Base-by-base conservation (phyloP, 2,329 filamentous ascomycete species). In the Paraconiothyrium brasiliense region DNA sequence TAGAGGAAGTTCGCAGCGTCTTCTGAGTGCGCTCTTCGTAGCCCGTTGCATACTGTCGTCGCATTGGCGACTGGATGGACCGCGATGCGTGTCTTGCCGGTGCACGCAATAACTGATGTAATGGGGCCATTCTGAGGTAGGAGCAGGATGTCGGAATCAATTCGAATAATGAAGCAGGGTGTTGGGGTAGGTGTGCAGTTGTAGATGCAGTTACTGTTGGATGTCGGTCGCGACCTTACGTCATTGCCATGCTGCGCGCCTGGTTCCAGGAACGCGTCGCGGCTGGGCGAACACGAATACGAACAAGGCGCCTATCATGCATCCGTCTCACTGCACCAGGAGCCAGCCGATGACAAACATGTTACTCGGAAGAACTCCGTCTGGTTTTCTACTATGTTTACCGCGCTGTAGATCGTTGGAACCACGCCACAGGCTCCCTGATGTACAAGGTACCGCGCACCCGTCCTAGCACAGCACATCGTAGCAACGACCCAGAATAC, bases 1-100 rank as follows among this genome's bases (percentile, higher is more conserved):
- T 55, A 43, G 66, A 69, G 2, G 67, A 69, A 32, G 51, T 57
- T 32, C 68, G 65, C 24, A 69, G 50, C 32, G 61, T 68, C 37
- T 65, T 51, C 54, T 68, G 55, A 1, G 67, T 69, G 39, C 64
- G 65, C 61, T 69, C 52, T n/a, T 69, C 65, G 59, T 69, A 51
- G 27, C 67, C 54, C 14, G 67, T 69, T 54, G 63, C 65, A 65
- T 68, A 69, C 24, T 27, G 52, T 57, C 67, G 46, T 32, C 24
- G 24, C 24, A 48, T 13, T 16, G 46, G 11, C 14, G 27, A 30
- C 27, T 30, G 27, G 27, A 30, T 4, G 27, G 24, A 14, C 24
- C 30, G 46, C 20, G 20, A 24, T 10, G 6, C 43, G 20, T 3
- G 11, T 24, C 43, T 4, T 20, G 11, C 43, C 9, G 20, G 11